Percentiles rank a stretch among this genome's conserved stretches.
phyloP scores from a whole-genome alignment of 2,329 filamentous ascomycete species.

The Daldinia sp. region DNA sequence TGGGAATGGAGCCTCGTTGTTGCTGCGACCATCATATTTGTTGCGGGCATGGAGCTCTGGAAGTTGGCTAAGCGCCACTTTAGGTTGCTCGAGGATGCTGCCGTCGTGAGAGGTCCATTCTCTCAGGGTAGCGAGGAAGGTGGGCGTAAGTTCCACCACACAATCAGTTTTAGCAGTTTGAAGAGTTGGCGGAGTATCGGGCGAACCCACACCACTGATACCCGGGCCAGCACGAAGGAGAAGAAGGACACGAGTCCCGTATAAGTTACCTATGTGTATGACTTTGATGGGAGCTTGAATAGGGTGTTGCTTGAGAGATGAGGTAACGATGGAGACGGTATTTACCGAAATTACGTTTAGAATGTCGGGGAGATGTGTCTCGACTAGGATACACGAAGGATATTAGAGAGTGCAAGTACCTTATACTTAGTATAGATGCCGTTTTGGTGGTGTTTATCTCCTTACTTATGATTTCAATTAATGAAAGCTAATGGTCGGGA shows the following conservation, averaged over 20 bases:
- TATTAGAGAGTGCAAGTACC: background rate
- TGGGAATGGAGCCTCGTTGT: constrained; percentile 83
- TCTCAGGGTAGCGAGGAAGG: constrained; percentile 64
- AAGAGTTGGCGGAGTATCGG: constrained; percentile 56
- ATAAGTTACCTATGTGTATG: constrained; percentile 5
- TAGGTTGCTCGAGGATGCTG: constrained; percentile 64
- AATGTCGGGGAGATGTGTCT: background rate
- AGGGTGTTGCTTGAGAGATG: background rate
- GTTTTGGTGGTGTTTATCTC: background rate
- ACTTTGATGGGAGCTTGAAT: background rate
- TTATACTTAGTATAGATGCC: background rate
- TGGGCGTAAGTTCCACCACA: constrained; percentile 60
- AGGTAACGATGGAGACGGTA: background rate
- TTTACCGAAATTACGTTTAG: background rate
- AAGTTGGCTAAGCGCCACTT: constrained; percentile 74
- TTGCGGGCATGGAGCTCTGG: constrained; percentile 77
- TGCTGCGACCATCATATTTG: constrained; percentile 72
- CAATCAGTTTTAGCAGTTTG: constrained; percentile 66
- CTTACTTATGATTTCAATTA: background rate
- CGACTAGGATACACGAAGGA: constrained; percentile 5
- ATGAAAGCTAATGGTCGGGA: background rate
- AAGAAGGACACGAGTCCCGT: constrained; percentile 37
- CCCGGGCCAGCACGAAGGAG: constrained; percentile 39
- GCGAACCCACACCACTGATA: constrained; percentile 48
- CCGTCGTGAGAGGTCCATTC: constrained; percentile 64